A percentile compares a stretch with the other conserved stretches of the same genome.
phyloP scores from a whole-genome alignment of 169 alveolate genomes.

The Eimeria necatrix region DNA sequence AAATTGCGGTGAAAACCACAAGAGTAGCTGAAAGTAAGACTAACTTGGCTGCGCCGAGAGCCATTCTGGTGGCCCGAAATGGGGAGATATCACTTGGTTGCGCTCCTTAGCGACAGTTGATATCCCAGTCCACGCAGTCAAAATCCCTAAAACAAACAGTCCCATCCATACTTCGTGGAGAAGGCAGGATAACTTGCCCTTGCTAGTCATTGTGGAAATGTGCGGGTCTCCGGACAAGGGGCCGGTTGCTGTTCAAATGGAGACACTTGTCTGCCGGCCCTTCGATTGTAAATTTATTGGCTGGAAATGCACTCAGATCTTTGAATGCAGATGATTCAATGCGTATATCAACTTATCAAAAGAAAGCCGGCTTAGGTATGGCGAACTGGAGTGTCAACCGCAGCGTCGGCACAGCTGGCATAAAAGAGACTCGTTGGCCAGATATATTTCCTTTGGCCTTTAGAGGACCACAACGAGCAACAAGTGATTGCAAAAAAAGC shows the following conservation, averaged over 20 bases:
- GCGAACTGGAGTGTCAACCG: constrained; percentile 11
- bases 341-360: too few species aligned
- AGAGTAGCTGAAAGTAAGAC: too few species aligned
- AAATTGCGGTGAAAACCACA: too few species aligned
- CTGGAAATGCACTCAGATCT: too few species aligned
- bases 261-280: too few species aligned
- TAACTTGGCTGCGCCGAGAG: background rate
- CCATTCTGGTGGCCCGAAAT: background rate
- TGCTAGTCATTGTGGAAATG: too few species aligned
- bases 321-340: too few species aligned
- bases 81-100: constrained; percentile 38
- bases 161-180: background rate
- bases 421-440: background rate
- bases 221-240: too few species aligned
- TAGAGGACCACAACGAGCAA: background rate
- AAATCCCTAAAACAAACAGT: background rate
- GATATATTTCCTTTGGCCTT: background rate
- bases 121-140: background rate
- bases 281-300: too few species aligned
- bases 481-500: background rate
- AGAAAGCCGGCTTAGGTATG: background rate
- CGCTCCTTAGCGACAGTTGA: background rate
- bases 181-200: too few species aligned
- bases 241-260: too few species aligned
- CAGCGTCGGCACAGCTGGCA: constrained; percentile 21